Base-by-base conservation (phyloP, 345 rosid species). In the Brassica cretica region DNA sequence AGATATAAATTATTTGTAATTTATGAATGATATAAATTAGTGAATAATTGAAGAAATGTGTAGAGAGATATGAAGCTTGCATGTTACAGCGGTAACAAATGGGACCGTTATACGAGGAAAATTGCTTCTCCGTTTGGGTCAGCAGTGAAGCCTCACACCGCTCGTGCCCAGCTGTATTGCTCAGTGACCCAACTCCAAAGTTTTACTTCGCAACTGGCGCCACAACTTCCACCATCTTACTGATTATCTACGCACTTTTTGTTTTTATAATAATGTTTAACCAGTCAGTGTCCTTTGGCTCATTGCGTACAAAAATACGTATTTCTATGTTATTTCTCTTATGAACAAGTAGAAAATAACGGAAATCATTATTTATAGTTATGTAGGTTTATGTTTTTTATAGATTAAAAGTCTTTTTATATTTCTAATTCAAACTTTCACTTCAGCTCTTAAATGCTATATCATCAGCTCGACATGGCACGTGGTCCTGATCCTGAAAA, bases 101-200 rank as follows among this genome's bases (percentile, higher is more conserved):
- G 71, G 72, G 81, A 78, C 81, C 76, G 76, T 71, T 77, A 77
- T 32, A n/a, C 51, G 14, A 49, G 41, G 71, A 53, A 63, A 64
- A 70, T 46, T 44, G 44, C 6, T 12, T 15, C 30, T 12, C 15
- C 27, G 19, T 51, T 61, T 63, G 74, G 74, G 69, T 32, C 73
- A 7, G 68, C 73, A 58, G 59, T 67, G 71, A 58, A 73, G 70
- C 32, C 76, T 64, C 64, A 66, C 66, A 27, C 44, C 27, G 68
- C 63, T 68, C 70, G 64, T 70, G 75, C 55, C 75, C 75, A 77
- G 75, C 80, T 76, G 80, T 69, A 21, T 14, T 51, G 55, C 18
- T 61, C 68, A n/a, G 29, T 51, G 63, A 21, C 49, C 79, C 74
- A 66, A 39, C 78, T 67, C 60, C 61, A 58, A 67, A 35, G 32